Evolutionary conservation across 768 basidiomycete species (phyloP).

Genomic region (Hortiboletus flavorubellus): DNA sequence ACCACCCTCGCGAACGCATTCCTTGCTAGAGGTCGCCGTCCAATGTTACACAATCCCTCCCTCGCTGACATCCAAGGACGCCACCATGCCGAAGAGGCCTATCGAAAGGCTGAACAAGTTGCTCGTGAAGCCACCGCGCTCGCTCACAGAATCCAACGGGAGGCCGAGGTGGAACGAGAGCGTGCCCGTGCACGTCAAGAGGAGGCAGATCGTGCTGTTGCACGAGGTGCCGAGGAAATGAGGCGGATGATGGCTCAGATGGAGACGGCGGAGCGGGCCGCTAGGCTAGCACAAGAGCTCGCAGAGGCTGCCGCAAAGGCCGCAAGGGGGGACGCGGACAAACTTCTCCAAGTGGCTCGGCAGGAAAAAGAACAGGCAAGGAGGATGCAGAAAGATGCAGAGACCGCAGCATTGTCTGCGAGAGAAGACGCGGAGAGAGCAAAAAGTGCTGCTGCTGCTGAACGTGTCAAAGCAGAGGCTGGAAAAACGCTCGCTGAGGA

Average conservation of each 20-base stretch:
- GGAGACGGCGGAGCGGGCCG: not conserved
- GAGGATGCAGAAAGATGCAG: not conserved
- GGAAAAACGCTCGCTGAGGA: not conserved
- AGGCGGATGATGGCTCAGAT: not conserved
- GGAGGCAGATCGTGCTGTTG: not conserved
- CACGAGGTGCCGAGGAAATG: not conserved
- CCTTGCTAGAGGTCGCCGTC: not conserved
- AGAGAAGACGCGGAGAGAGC: not conserved
- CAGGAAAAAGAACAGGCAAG: not conserved
- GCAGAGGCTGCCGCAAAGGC: not conserved
- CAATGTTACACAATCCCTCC: not conserved
- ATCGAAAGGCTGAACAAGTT: not conserved
- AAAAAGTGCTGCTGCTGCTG: not conserved
- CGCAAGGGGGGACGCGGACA: not conserved
- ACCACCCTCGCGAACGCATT: not conserved
- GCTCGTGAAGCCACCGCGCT: not conserved
- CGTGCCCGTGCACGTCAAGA: not conserved
- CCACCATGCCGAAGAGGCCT: not conserved
- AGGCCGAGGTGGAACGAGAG: not conserved
- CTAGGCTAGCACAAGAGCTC: not conserved
- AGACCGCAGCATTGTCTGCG: not conserved
- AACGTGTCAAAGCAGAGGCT: not conserved
- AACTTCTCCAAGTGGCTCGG: not conserved
- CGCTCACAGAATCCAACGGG: not conserved
- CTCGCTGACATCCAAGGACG: not conserved